phyloP scores from a whole-genome alignment of 208 protist genomes.

The Trypanosoma congolense region DNA sequence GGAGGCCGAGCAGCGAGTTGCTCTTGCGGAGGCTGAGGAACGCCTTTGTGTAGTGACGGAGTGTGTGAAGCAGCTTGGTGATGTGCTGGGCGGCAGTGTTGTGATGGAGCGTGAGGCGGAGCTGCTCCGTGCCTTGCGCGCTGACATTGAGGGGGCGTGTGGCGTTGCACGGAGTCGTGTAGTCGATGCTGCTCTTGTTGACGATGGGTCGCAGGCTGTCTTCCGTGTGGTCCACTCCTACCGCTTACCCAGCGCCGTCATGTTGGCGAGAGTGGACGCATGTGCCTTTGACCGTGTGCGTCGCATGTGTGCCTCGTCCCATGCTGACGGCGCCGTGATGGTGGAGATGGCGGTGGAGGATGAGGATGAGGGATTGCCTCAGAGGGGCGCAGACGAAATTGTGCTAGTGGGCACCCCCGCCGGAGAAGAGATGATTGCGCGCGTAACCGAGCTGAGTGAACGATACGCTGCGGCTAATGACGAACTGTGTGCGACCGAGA shows the following conservation, averaged over 20 bases:
- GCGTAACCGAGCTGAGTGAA: constrained; percentile 18
- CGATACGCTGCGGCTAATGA: constrained; percentile 2
- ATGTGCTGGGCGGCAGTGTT: not conserved
- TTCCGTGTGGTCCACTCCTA: constrained; percentile 1
- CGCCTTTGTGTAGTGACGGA: constrained; percentile 1
- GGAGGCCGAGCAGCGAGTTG: constrained; percentile 1
- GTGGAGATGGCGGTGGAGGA: not conserved
- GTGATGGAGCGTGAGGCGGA: not conserved
- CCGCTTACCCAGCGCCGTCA: not conserved
- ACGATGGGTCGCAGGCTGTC: not conserved
- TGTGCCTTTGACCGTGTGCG: constrained; percentile 13
- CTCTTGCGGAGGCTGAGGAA: constrained; percentile 1
- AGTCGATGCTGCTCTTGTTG: not conserved
- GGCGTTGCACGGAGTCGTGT: not conserved
- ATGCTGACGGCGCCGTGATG: not conserved
- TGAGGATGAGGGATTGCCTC: not conserved
- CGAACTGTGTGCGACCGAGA: not conserved
- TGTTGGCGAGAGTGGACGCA: constrained; percentile 10
- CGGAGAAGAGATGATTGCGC: not conserved
- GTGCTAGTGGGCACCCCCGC: not conserved
- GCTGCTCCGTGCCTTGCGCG: constrained; percentile 6
- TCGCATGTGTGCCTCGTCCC: not conserved
- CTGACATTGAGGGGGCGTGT: constrained; percentile 4
- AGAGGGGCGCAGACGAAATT: too few relatives aligned
- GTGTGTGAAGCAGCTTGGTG: not conserved